These are phyloP conservation scores for Vitis amurensis DNA, from an alignment of 164 flowering plant species.

Conservation along the genomic window DNA sequence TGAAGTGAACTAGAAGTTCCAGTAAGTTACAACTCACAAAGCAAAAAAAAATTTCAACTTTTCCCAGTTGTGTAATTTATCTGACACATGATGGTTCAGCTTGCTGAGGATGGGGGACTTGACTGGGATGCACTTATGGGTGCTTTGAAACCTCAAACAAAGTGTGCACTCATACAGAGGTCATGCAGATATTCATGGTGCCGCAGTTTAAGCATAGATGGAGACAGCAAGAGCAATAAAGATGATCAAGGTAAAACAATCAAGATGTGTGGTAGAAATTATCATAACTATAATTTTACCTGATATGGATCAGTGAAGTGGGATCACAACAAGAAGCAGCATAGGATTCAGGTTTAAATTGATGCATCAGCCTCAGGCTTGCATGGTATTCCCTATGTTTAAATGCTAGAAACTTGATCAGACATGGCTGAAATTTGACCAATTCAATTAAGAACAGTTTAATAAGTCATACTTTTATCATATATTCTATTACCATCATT, in stretches of 20 bases:
- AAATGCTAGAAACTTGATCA: neutral
- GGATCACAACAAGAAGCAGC: neutral
- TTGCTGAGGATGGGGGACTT: constrained; percentile 79
- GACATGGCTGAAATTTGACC: neutral
- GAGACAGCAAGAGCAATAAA: constrained; percentile 69
- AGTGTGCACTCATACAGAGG: constrained; percentile 87
- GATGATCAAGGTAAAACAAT: constrained; percentile 57
- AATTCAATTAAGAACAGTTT: neutral
- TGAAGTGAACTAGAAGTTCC: constrained; percentile 74
- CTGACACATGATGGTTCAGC: constrained; percentile 40
- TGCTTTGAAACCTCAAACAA: constrained; percentile 68
- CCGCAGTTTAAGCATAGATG: constrained; percentile 67
- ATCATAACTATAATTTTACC: neutral
- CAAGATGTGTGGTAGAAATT: neutral
- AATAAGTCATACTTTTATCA: neutral
- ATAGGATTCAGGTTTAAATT: neutral
- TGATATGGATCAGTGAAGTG: no score
- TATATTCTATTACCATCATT: neutral
- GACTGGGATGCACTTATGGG: constrained; percentile 60
- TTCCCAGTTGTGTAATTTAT: neutral
- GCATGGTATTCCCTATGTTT: neutral
- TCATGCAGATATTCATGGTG: constrained; percentile 97
- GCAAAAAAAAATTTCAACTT: neutral
- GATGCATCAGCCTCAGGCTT: neutral
- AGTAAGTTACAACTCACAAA: constrained; percentile 31